phyloP scores from a whole-genome alignment of 2,329 filamentous ascomycete species.

The Colletotrichum eremochloae region DNA sequence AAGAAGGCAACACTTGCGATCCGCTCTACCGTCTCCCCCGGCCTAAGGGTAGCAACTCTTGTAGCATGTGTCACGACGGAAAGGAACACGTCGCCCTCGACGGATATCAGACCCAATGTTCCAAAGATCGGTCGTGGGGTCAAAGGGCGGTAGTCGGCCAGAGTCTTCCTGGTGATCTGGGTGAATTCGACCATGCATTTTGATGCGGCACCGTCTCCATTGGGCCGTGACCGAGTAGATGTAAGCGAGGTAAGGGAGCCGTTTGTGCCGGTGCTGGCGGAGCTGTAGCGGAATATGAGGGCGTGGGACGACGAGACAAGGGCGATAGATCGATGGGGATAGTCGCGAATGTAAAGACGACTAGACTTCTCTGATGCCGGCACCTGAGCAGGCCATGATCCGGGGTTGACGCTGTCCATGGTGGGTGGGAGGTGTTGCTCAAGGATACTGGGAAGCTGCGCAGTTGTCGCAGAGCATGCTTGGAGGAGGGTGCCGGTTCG shows the following conservation, averaged over 20 bases:
- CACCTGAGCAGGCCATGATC: constrained; percentile 61
- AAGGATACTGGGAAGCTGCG: constrained; percentile 15
- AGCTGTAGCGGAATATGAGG: constrained; percentile 86
- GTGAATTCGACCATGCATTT: constrained; percentile 92
- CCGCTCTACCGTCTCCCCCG: constrained; percentile 89
- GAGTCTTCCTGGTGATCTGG: constrained; percentile 71
- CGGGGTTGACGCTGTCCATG: constrained; percentile 63
- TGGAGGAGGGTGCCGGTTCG: constrained; percentile 14
- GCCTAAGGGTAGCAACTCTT: constrained; percentile 84
- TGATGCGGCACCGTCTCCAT: constrained; percentile 61
- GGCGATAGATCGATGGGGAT: constrained; percentile 88
- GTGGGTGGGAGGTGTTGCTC: constrained; percentile 41
- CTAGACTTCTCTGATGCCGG: constrained; percentile 72
- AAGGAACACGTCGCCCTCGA: constrained; percentile 88
- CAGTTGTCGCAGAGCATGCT: constrained; percentile 35
- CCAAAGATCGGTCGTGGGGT: constrained; percentile 83
- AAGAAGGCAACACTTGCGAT: constrained; percentile 93
- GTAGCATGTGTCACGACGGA: constrained; percentile 87
- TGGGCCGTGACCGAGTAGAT: constrained; percentile 59
- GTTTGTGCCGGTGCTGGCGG: constrained; percentile 73
- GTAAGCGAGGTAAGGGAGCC: constrained; percentile 69
- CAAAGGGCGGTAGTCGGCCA: constrained; percentile 82
- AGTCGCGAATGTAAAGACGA: constrained; percentile 86
- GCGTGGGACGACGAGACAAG: constrained; percentile 84
- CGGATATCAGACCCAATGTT: constrained; percentile 88